phyloP scores from a whole-genome alignment of 352 stramenopile genomes.

The Globisporangium spinosum region DNA sequence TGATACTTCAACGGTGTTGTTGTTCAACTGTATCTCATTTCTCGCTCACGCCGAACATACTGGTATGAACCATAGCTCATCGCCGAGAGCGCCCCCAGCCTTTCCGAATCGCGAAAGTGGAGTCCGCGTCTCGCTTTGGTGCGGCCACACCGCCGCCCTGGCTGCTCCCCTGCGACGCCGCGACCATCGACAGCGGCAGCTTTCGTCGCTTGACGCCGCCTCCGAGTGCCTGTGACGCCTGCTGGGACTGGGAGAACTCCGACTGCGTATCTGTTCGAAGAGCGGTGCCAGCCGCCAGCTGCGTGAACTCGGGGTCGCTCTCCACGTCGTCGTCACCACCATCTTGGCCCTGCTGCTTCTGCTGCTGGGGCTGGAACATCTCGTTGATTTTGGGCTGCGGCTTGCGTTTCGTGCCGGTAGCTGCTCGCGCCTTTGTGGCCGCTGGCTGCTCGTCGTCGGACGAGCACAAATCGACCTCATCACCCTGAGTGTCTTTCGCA shows the following conservation, averaged over 20 bases:
- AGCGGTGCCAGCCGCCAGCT: conserved; percentile 27
- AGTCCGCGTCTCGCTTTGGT: conserved; percentile 11
- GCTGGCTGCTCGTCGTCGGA: conserved; percentile 34
- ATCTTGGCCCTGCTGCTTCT: conserved; percentile 6
- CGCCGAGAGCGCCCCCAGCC: conserved; percentile 62
- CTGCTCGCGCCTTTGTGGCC: conserved; percentile 9
- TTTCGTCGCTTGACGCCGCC: conserved; percentile 43
- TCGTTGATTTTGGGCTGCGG: conserved; percentile 61
- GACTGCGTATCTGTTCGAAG: conserved; percentile 38
- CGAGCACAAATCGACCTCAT: conserved; percentile 48
- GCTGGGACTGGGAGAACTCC: conserved; percentile 28
- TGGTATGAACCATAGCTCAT: conserved; percentile 19
- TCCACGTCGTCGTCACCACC: conserved; percentile 57
- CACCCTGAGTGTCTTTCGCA: conserved; percentile 4
- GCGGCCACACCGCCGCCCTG: conserved; percentile 4
- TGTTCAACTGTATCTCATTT: not conserved
- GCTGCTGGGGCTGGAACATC: conserved; percentile 46
- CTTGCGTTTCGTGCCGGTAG: conserved; percentile 20
- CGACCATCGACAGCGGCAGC: conserved; percentile 66
- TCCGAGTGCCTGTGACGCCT: conserved; percentile 21
- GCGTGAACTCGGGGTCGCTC: conserved; percentile 64
- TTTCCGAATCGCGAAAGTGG: conserved; percentile 42
- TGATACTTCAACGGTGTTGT: not conserved
- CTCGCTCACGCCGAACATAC: not conserved
- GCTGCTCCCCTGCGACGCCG: conserved; percentile 43